phyloP scores from a whole-genome alignment of 2,329 filamentous ascomycete species.

The Ophiostoma angusticollis region DNA sequence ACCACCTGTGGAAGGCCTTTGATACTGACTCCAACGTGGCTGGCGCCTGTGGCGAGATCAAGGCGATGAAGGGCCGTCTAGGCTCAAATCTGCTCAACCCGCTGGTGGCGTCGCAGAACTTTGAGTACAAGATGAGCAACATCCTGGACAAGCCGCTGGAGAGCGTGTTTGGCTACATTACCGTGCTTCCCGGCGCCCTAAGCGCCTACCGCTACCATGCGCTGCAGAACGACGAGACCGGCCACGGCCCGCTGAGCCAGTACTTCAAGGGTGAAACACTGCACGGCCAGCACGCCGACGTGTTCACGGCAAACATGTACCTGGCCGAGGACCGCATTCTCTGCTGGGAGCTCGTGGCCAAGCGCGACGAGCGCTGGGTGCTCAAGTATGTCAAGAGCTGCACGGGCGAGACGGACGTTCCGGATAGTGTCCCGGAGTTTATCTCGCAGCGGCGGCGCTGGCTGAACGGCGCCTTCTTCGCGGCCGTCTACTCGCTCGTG shows the following conservation, averaged over 20 bases:
- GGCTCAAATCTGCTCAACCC: conserved; percentile 88
- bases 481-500: conserved; percentile 90
- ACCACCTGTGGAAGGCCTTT: conserved; percentile 97
- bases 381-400: conserved; percentile 96
- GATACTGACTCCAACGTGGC: conserved; percentile 96
- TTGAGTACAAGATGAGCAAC: conserved; percentile 99
- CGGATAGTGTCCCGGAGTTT: conserved; percentile 92
- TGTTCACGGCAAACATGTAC: conserved; percentile 99
- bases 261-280: conserved; percentile 97
- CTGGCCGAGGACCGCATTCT: conserved; percentile 96
- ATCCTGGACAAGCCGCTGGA: conserved; percentile 97
- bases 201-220: conserved; percentile 95
- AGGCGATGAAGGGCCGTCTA: conserved; percentile 79
- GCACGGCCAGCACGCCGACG: conserved; percentile 81
- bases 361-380: conserved; percentile 89
- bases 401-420: conserved; percentile 94
- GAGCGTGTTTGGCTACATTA: conserved; percentile 95
- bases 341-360: conserved; percentile 95
- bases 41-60: conserved; percentile 95
- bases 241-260: conserved; percentile 82
- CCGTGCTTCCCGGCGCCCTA: conserved; percentile 90
- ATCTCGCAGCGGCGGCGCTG: conserved; percentile 92
- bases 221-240: conserved; percentile 91
- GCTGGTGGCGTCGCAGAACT: conserved; percentile 91
- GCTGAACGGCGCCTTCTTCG: conserved; percentile 98